Evolutionary conservation across 1,139 yeast species (phyloP), one percentile per base, ranked within the genome.

Genomic region (Kodamaea ohmeri): DNA sequence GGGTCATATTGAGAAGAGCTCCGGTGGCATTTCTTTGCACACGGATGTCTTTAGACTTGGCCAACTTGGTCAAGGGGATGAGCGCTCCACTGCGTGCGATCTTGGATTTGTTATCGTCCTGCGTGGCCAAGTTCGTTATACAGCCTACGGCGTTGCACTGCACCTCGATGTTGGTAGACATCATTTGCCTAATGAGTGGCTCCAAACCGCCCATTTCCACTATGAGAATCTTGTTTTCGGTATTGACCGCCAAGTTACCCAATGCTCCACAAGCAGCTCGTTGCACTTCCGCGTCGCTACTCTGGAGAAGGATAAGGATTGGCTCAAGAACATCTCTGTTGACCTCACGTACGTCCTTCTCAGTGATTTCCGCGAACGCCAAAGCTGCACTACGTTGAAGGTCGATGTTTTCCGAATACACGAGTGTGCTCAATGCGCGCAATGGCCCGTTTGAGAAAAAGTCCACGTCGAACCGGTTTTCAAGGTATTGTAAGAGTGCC

Each of bases 121-220:
- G 96, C n/a, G 98, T 92, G 11, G 98, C 98, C 61, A 92, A 76
- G 60, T 92, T 92, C 26, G 99, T 92, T 59, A 92, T 90, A 60
- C 98, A 94, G 7, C 99, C 99, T 40, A 94, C 98, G 3, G 99
- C 98, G 58, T 92, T 92, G 63, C 99, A 92, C 64, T 94, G 98
- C 27, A 94, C 98, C 61, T 92, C 99, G 44, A 92, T 95, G 55
- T 94, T 92, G 41, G 95, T 80, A 32, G 95, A 84, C 84, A 88
- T 83, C 99, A 92, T 92, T 65, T 94, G 98, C 61, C 95, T 83
- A 53, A 92, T 92, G 38, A 92, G 75, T 7, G 97, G 97, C 50
- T 90, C 96, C 44, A 92, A 74, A 1, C 98, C 98, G 22, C 97
- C 97, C 96, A 94, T 88, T 56, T 90, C 96, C 24, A 92, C 98